Conservation (phyloP, 2,329 filamentous ascomycete species). For the Fonsecaea monophora region DNA sequence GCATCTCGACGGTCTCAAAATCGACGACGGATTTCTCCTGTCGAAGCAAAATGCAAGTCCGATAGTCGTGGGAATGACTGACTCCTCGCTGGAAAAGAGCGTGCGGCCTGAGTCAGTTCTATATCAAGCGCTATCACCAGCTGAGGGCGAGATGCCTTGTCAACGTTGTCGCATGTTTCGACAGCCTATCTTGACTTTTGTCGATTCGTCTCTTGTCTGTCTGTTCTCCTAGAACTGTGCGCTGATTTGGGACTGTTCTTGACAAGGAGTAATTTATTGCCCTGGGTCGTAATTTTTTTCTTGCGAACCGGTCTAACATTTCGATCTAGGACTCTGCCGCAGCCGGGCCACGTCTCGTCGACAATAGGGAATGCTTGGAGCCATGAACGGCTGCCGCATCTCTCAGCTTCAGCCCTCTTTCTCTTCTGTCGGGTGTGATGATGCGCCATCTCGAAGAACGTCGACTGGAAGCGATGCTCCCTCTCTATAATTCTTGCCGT, state of each 20-base stretch:
- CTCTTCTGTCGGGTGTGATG: conserved; percentile 7
- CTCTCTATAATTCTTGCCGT: conserved; percentile 42
- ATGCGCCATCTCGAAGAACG: conserved; percentile 25
- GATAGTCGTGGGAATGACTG: neutral
- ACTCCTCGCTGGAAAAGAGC: neutral
- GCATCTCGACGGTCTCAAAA: neutral
- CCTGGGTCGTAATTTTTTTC: neutral
- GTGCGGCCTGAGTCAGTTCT: neutral
- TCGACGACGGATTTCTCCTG: neutral
- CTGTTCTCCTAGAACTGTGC: neutral
- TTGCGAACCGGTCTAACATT: neutral
- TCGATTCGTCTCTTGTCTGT: neutral
- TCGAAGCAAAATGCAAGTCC: neutral
- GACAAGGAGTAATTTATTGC: neutral
- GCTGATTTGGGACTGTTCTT: neutral
- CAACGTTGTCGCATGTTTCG: neutral
- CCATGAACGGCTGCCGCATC: neutral
- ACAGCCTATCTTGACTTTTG: neutral
- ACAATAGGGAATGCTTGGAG: neutral
- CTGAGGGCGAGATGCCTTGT: neutral
- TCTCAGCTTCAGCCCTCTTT: neutral
- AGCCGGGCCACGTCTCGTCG: neutral
- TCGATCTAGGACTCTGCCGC: neutral
- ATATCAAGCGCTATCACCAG: neutral
- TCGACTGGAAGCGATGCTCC: conserved; percentile 17